Base-by-base conservation (phyloP, 1,139 yeast species). In the Eremothecium gossypii region DNA sequence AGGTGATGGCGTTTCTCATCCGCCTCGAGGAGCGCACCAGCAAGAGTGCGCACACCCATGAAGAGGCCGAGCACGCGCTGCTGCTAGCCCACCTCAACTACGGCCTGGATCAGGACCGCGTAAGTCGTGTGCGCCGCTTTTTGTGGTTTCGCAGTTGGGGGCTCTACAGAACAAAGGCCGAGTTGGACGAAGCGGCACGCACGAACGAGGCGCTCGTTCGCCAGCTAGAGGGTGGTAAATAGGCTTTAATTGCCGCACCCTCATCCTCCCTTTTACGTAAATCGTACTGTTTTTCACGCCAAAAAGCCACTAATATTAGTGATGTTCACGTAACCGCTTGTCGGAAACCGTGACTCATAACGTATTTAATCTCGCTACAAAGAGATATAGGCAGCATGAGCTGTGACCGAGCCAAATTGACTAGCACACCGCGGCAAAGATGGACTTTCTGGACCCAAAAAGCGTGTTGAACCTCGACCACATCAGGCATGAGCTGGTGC, bases 371-470 rank as follows among this genome's bases (percentile, higher is more conserved):
- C 6, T 17, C 23, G 23, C 23, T 6, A 6, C 23, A 6, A 17
- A 17, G 23, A 4, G 23, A 17, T 17, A 17, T 17, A 17, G 3
- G 23, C 23, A 17, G 23, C 23, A 17, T 17, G 23, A 4, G 23
- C 23, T 17, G n/a, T n/a, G n/a, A 17, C 23, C 23, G 23, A 17
- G 23, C n/a, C n/a, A n/a, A n/a, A n/a, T n/a, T 17, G 6, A 17
- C 23, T 17, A 17, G 23, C 23, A 17, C 5, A 6, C 23, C 6
- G 23, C 23, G 6, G 23, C 23, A 6, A 17, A 8, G 7, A 87
- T 91, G 96, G 95, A 91, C 64, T 89, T 89, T 62, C 73, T 76
- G 63, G 76, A 79, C 51, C 93, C 95, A 10, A 83, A 80, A 36
- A 77, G 95, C 0, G 96, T 87, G 7, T 73, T 91, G 45, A 76